Evolutionary conservation across 2,329 filamentous ascomycete species (phyloP).

Genomic region (Claviceps citrina): DNA sequence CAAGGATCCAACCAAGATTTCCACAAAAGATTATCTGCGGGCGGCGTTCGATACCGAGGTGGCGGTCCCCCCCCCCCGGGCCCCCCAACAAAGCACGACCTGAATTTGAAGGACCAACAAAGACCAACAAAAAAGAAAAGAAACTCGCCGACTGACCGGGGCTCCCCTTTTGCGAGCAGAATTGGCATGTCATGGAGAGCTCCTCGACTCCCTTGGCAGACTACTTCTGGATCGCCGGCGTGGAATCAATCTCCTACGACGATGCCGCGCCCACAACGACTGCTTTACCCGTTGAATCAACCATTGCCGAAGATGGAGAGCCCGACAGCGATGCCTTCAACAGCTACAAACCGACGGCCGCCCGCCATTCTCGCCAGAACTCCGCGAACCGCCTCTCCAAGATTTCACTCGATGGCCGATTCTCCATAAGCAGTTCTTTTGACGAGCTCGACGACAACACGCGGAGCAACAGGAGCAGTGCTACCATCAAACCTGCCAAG

Average conservation of each 20-base stretch:
- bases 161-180: slow-evolving; percentile 10
- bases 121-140: background rate
- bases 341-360: slow-evolving; percentile 16
- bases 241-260: slow-evolving; percentile 52
- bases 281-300: slow-evolving; percentile 32
- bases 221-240: slow-evolving; percentile 62
- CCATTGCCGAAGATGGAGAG: slow-evolving; percentile 49
- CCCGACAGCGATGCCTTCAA: slow-evolving; percentile 27
- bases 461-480: slow-evolving; percentile 49
- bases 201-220: slow-evolving; percentile 52
- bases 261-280: slow-evolving; percentile 27
- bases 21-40: background rate
- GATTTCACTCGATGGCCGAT: slow-evolving; percentile 32
- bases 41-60: background rate
- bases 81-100: background rate
- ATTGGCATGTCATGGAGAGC: slow-evolving; percentile 40
- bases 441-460: slow-evolving; percentile 45
- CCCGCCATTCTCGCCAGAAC: slow-evolving; percentile 46
- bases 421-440: slow-evolving; percentile 36
- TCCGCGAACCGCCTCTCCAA: slow-evolving; percentile 45
- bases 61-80: background rate
- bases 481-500: slow-evolving; percentile 40
- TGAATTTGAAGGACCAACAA: background rate
- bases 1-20: background rate
- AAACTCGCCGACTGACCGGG: background rate